A percentile compares a stretch with the other conserved stretches of the same genome.
These are phyloP conservation scores for Colletotrichum australisinense DNA, from an alignment of 2,329 filamentous ascomycete species.

Conservation along the genomic window DNA sequence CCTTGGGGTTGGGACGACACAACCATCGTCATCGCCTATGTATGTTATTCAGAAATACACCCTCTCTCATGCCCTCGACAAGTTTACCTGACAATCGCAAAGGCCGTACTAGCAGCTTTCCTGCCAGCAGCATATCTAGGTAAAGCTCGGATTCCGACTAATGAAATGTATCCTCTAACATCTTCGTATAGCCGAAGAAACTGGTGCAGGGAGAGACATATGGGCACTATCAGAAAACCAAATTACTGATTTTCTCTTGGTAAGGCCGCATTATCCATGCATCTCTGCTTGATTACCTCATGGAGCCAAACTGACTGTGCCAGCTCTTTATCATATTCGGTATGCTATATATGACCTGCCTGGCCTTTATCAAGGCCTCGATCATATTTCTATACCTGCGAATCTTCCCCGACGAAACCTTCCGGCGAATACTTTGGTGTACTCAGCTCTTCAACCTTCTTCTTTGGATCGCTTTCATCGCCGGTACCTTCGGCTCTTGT, in stretches of 20 bases:
- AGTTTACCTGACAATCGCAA: neutral
- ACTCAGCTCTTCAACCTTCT: constrained; percentile 30
- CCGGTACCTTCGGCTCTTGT: constrained; percentile 52
- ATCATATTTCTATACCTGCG: constrained; percentile 51
- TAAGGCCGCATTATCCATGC: neutral
- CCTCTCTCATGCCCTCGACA: neutral
- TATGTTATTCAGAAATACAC: neutral
- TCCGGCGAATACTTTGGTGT: constrained; percentile 40
- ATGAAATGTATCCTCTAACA: neutral
- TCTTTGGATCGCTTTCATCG: constrained; percentile 41
- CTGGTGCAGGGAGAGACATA: constrained; percentile 34
- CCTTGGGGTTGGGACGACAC: constrained; percentile 27
- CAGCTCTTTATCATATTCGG: constrained; percentile 48
- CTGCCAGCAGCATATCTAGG: constrained; percentile 7
- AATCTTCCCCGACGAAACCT: constrained; percentile 45
- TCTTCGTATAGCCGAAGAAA: neutral
- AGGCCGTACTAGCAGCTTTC: neutral
- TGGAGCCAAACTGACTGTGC: constrained; percentile 39
- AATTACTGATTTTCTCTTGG: constrained; percentile 22
- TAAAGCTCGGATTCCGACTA: neutral
- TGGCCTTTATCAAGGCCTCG: constrained; percentile 48
- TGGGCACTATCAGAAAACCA: constrained; percentile 45
- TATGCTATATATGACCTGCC: constrained; percentile 46
- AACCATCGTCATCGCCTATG: constrained; percentile 27
- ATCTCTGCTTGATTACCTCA: constrained; percentile 5